Conservation (phyloP, 306 rosid genomes). For the Quercus aquifolioides region DNA sequence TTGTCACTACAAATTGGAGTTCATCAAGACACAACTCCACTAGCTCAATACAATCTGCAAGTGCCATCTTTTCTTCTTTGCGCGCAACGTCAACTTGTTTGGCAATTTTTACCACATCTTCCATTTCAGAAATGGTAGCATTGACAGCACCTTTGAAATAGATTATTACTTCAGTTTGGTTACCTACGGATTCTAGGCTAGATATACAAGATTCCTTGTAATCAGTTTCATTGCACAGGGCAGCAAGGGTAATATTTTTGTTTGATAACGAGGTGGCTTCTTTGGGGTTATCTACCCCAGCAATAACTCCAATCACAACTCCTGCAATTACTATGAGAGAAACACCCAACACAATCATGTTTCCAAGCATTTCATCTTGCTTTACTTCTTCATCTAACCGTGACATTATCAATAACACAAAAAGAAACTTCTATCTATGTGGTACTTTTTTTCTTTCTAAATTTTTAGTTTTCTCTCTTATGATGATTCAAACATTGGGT, state of each 20-base stretch:
- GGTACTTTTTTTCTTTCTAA: no score
- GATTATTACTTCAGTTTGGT: neutral
- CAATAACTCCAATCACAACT: neutral
- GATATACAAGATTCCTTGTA: neutral
- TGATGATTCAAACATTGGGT: neutral
- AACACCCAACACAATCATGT: slow-evolving; percentile 21
- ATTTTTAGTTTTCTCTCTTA: no score
- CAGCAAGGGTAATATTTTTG: neutral
- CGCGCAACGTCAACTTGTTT: no score
- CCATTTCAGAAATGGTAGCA: slow-evolving; percentile 17
- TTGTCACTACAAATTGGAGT: neutral
- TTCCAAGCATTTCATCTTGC: neutral
- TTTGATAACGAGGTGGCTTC: no score
- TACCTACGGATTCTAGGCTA: neutral
- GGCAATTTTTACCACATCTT: neutral
- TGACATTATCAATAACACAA: neutral
- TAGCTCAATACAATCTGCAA: slow-evolving; percentile 25
- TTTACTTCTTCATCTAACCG: neutral
- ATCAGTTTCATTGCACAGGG: neutral
- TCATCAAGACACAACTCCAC: slow-evolving; percentile 20
- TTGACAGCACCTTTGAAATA: slow-evolving; percentile 9
- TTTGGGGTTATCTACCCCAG: neutral
- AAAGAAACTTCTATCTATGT: no score
- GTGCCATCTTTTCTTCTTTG: neutral
- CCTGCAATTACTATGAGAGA: slow-evolving; percentile 16